Evolutionary conservation across 495 filamentous ascomycete genomes (phyloP), one percentile per base, ranked within the genome.

Genomic region (Neurospora sp.): DNA sequence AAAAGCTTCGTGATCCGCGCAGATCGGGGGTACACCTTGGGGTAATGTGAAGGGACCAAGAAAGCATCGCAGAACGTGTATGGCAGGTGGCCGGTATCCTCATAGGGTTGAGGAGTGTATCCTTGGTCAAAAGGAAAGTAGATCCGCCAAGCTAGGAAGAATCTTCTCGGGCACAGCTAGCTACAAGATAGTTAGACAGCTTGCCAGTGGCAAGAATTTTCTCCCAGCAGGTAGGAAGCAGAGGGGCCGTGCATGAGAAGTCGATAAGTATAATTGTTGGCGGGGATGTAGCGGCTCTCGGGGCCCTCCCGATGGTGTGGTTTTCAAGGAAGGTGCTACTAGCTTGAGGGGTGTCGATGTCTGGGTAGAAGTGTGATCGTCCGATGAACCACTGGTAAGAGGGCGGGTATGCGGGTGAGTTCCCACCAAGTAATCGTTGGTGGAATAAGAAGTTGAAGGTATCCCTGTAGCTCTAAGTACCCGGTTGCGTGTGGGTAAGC

Each of bases 321-420:
- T 66, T 9, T 34, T 34, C 54, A 66, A 66, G 28, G 54, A 66
- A 66, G 71, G 77, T 72, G 75, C 72, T 75, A 74, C 74, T 72
- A 76, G 71, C 69, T 76, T 48, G 73, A 74, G 48, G 69, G 40
- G 70, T 45, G 39, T 37, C 54, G 69, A 62, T 73, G 48, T 36
- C 70, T 71, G 70, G 75, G 24, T 48, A 73, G 59, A 74, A 62
- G 24, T 45, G 70, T 73, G 73, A 74, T 76, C 74, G 69, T 43
- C 69, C 71, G 70, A 72, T 71, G 70, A 73, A 69, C 73, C 77
- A 71, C 78, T 75, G 76, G 71, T 73, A 78, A 69, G 69, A 74
- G 39, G 70, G 76, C 76, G 75, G 74, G 74, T 71, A 62, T 78
- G 78, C 76, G 76, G 75, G 78, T 78, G 77, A 75, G 75, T 76